These are phyloP conservation scores for Phenoliferia sp. DNA, from an alignment of 1,284 basidiomycete species.

Conservation along the genomic window DNA sequence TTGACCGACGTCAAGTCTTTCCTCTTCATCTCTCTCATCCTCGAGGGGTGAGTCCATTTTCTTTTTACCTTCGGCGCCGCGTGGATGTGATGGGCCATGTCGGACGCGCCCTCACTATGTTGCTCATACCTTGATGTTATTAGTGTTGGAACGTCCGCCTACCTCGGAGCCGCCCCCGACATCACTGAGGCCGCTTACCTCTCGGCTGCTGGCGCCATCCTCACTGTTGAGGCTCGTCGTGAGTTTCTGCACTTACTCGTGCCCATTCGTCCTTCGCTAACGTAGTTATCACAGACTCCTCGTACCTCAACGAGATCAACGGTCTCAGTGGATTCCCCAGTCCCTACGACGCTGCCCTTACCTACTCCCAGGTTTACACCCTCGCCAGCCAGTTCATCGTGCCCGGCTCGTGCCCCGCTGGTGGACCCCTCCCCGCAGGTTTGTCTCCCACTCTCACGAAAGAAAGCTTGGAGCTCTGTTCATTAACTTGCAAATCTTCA, in stretches of 20 bases:
- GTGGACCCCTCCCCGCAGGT: not conserved
- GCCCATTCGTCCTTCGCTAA: too few relatives aligned
- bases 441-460: not conserved
- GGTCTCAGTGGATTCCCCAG: constrained; percentile 19
- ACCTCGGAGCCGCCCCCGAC: constrained; percentile 59
- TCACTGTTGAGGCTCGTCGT: constrained; percentile 50
- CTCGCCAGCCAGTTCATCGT: constrained; percentile 36
- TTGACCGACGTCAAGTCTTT: constrained; percentile 66
- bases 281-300: too few relatives aligned
- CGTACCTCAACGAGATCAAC: constrained; percentile 43
- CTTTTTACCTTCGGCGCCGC: too few relatives aligned
- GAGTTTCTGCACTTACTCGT: too few relatives aligned
- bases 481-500: not conserved
- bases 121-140: too few relatives aligned
- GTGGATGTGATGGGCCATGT: too few relatives aligned
- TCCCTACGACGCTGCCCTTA: constrained; percentile 29
- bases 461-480: not conserved
- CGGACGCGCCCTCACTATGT: too few relatives aligned
- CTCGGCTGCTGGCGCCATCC: constrained; percentile 37
- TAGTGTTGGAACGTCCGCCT: constrained; percentile 65
- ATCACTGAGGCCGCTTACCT: constrained; percentile 28
- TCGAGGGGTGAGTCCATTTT: constrained; percentile 52
- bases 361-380: constrained; percentile 38
- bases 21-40: constrained; percentile 57
- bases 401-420: constrained; percentile 5